These are phyloP conservation scores for Russula ochroleuca DNA, from an alignment of 768 basidiomycete genomes.

Conservation along the genomic window DNA sequence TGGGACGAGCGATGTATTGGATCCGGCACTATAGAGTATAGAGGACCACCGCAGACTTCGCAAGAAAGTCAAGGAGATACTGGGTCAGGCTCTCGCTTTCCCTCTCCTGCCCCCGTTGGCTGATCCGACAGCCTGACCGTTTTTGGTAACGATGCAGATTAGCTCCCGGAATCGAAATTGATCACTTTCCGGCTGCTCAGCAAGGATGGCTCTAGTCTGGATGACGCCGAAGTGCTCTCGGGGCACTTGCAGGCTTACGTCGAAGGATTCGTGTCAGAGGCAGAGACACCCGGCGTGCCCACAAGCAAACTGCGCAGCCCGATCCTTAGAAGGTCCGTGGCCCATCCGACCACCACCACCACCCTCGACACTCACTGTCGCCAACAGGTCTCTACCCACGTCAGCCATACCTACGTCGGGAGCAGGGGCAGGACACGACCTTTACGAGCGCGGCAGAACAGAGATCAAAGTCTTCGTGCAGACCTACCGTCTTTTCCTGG, in stretches of 20 bases:
- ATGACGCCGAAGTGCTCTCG: constrained; percentile 71
- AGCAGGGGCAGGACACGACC: constrained; percentile 8
- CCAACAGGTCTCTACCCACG: constrained; percentile 41
- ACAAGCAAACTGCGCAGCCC: constrained; percentile 48
- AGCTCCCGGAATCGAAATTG: constrained; percentile 63
- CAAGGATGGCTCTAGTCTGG: constrained; percentile 70
- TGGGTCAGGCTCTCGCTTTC: constrained; percentile 51
- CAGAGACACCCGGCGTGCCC: constrained; percentile 52
- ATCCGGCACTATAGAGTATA: too few relatives aligned
- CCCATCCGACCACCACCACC: constrained; percentile 24
- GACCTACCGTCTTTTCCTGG: constrained; percentile 70
- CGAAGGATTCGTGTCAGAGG: constrained; percentile 64
- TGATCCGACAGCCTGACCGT: background rate
- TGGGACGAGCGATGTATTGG: too few relatives aligned
- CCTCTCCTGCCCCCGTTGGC: too few relatives aligned
- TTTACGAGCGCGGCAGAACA: constrained; percentile 46
- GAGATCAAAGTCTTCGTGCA: constrained; percentile 83
- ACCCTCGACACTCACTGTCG: constrained; percentile 33
- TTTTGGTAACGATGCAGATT: background rate
- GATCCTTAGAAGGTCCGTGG: constrained; percentile 53
- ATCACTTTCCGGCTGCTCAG: constrained; percentile 73
- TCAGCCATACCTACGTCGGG: constrained; percentile 1
- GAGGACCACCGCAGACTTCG: too few relatives aligned
- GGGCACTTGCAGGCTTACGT: constrained; percentile 79
- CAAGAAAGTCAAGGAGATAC: too few relatives aligned